A percentile compares a stretch with the other conserved stretches of the same genome.
Conservation (phyloP, 148 eudicot genomes). For the Bassia scoparia region DNA sequence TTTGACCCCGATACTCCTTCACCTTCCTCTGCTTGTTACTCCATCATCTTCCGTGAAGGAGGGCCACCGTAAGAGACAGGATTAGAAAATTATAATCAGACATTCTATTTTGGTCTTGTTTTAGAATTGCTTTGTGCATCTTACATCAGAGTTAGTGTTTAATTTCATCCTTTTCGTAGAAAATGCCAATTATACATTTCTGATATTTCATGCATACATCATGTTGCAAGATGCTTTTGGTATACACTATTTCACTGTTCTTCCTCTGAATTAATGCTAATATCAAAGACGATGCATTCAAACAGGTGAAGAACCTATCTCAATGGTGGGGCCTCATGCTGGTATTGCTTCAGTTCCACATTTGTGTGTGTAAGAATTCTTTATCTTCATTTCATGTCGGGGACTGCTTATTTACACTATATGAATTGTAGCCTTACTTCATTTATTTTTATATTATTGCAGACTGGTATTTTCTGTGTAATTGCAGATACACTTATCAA, state of each 20-base stretch:
- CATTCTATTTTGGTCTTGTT: neutral
- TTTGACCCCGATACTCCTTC: too few species aligned
- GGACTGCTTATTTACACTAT: neutral
- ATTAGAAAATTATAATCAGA: neutral
- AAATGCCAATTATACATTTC: neutral
- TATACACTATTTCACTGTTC: neutral
- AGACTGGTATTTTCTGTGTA: conserved; percentile 66
- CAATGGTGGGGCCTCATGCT: conserved; percentile 97
- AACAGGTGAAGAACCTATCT: conserved; percentile 78
- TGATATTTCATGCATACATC: neutral
- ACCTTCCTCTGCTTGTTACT: too few species aligned
- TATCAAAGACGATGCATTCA: conserved; percentile 2
- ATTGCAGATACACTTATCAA: conserved; percentile 64
- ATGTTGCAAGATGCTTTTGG: neutral
- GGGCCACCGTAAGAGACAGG: conserved; percentile 65
- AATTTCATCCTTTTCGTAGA: neutral
- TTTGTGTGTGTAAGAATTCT: conserved; percentile 78
- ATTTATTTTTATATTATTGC: conserved; percentile 30
- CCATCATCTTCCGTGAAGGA: conserved; percentile 91
- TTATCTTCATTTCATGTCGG: neutral
- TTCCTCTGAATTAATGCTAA: neutral
- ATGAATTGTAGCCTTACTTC: neutral
- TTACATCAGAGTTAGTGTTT: neutral
- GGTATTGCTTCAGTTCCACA: conserved; percentile 95
- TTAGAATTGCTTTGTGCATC: neutral